Base-by-base conservation (phyloP, 352 stramenopile species). In the Phytopythium montanum region DNA sequence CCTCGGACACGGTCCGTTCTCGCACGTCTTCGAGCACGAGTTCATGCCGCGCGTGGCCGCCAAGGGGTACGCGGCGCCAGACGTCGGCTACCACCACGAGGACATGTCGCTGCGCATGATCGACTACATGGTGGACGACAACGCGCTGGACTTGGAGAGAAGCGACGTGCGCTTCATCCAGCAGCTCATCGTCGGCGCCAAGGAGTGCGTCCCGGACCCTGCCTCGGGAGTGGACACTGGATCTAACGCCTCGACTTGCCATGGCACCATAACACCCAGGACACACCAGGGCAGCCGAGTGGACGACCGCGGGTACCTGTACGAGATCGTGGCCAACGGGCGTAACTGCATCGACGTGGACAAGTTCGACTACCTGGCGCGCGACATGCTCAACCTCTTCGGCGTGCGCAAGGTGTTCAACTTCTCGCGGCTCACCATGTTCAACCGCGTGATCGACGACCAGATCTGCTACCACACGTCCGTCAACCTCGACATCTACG, bases 1-100 rank as follows among this genome's bases (percentile, higher is more conserved):
- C 56, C 64, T 97, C 28, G 92, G 96, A 4, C 97, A 99, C 68
- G 97, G 97, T 1, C 94, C 96, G 2, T 99, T 97, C 70, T 97
- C 82, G 23, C 97, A 99, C 68, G 75, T 98, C 6, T 99, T 97
- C 69, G 96, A 99, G 69, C 76, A 85, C 48, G 75, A 90, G 54
- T 97, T 98, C 62, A 92, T 97, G 69, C 75, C 73, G 21, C 69
- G 65, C n/a, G 75, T 88, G 25, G 59, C 68, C 16, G 65, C 76
- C 39, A 64, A 62, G 8, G 69, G 69, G 3, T 76, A 76, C 44
- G 61, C 60, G 55, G 29, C 59, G 16, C 49, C 66, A 26, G 31
- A 56, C 38, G 33, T 60, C 19, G 51, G 46, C 14, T 97, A 93
- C 66, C 69, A 78, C 51, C 88, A 97, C 65, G 88, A 96, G 61